A percentile compares a stretch with the other conserved stretches of the same genome.
Evolutionary conservation across 2,329 filamentous ascomycete genomes (phyloP).

Genomic region (Sporothrix mexicana): DNA sequence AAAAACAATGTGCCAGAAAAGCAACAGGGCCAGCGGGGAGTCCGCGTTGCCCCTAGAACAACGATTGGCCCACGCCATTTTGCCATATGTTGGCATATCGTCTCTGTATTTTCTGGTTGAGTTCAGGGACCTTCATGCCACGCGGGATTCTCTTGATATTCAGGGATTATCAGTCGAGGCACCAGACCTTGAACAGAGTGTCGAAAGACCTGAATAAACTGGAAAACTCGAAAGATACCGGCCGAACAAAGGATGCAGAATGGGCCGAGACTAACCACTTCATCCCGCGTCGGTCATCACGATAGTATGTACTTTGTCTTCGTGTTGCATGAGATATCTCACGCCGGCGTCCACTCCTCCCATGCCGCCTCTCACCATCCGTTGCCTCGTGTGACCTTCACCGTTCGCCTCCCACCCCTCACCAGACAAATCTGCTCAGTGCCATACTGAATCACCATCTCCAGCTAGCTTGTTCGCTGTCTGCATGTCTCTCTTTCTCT

Average conservation of each 20-base stretch:
- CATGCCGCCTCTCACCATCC: not conserved
- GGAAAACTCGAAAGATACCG: not conserved
- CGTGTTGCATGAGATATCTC: not conserved
- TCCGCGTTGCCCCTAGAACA: conserved; percentile 3
- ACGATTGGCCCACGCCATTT: not conserved
- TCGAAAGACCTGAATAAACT: not conserved
- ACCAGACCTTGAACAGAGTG: not conserved
- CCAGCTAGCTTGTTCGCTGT: conserved; percentile 13
- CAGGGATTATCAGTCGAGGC: not conserved
- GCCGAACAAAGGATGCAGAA: not conserved
- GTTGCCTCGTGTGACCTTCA: not conserved
- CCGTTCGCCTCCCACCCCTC: conserved; percentile 8
- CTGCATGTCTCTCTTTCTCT: not conserved
- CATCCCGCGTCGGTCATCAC: conserved; percentile 2
- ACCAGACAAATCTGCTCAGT: conserved; percentile 27
- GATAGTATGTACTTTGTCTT: conserved; percentile 11
- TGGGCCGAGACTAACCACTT: conserved; percentile 7
- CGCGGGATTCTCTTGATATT: not conserved
- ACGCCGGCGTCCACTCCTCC: not conserved
- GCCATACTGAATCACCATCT: conserved; percentile 20
- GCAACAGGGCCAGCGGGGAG: conserved; percentile 2
- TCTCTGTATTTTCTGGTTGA: too few relatives aligned
- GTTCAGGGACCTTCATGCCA: not conserved
- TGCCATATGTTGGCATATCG: conserved; percentile 14
- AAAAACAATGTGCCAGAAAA: not conserved